Base-by-base conservation (phyloP, 2,329 filamentous ascomycete species). In the Arthroderma sp. region DNA sequence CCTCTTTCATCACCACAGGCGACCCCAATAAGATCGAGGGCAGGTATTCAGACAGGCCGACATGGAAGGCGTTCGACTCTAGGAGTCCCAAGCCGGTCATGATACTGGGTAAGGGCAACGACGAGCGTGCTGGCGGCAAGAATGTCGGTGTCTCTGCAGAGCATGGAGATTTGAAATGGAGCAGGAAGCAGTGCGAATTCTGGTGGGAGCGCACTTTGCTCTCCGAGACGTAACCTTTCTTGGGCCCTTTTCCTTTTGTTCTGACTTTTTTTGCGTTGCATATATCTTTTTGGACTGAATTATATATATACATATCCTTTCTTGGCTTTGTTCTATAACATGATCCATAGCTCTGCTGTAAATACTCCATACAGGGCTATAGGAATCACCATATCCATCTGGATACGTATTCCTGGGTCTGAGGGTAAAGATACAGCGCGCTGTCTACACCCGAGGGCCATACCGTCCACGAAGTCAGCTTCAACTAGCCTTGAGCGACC, bases 101-200 rank as follows among this genome's bases (percentile, higher is more conserved):
- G 68, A 48, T 68, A 0, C 59, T 73, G 22, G 70, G 71, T 0
- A 58, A 68, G 32, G 70, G 64, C 0, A 73, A 73, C 50, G 65
- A 73, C 50, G 70, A 73, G 49, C 54, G 67, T 5, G 68, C 68
- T 37, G 69, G 70, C 0, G 70, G 70, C 0, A 53, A 32, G 1
- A 48, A 52, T 3, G 42, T 51, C 15, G 68, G 65, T 1, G 55
- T 62, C 22, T 51, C 66, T 5, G 68, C 70, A 3, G 53, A 66
- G 47, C 54, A 69, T 50, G 52, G 58, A 4, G 54, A 61, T 22
- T 68, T 68, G 53, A 57, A 55, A 9, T 72, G 67, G 66, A 62
- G 60, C 1, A 57, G 59, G 28, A 59, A 62, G 43, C 63, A 72
- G 51, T 72, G 68, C 38, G 56, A 65, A 4, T 73, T 71, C 50